Evolutionary conservation across 164 flowering plant genomes (phyloP).

Genomic region (Stephania japonica): DNA sequence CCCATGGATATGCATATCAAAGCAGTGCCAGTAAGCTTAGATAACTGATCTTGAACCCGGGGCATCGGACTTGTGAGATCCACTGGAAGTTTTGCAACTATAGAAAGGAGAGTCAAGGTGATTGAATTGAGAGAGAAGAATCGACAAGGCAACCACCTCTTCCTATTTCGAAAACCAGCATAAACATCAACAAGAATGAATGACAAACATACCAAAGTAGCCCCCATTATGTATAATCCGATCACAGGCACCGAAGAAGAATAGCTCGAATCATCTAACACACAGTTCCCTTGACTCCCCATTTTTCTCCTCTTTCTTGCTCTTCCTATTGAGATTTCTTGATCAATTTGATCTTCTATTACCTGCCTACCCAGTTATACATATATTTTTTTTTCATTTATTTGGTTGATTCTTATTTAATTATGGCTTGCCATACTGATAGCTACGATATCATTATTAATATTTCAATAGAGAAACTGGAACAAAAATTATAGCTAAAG

Average conservation of each 20-base stretch:
- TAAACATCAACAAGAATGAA: neutral
- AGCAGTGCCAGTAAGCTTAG: slow-evolving; percentile 13
- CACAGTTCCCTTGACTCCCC: too few relatives aligned
- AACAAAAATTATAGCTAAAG: too few relatives aligned
- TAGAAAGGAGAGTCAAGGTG: slow-evolving; percentile 3
- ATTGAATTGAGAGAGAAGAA: slow-evolving; percentile 7
- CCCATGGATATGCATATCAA: slow-evolving; percentile 5
- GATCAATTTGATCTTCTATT: too few relatives aligned
- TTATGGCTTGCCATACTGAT: too few relatives aligned
- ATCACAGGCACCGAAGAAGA: neutral
- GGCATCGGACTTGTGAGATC: slow-evolving; percentile 15
- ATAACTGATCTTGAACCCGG: slow-evolving; percentile 1
- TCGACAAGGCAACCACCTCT: slow-evolving; percentile 11
- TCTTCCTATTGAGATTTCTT: too few relatives aligned
- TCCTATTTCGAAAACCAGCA: neutral
- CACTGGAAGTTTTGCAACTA: neutral
- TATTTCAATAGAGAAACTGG: too few relatives aligned
- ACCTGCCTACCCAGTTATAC: too few relatives aligned
- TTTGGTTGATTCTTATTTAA: too few relatives aligned
- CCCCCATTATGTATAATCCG: neutral
- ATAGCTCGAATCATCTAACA: too few relatives aligned
- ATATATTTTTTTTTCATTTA: too few relatives aligned
- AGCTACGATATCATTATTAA: neutral
- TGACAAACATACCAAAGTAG: neutral
- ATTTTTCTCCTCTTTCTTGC: too few relatives aligned